Base-by-base conservation (phyloP, 768 basidiomycete species). In the Tricholoma sp. region DNA sequence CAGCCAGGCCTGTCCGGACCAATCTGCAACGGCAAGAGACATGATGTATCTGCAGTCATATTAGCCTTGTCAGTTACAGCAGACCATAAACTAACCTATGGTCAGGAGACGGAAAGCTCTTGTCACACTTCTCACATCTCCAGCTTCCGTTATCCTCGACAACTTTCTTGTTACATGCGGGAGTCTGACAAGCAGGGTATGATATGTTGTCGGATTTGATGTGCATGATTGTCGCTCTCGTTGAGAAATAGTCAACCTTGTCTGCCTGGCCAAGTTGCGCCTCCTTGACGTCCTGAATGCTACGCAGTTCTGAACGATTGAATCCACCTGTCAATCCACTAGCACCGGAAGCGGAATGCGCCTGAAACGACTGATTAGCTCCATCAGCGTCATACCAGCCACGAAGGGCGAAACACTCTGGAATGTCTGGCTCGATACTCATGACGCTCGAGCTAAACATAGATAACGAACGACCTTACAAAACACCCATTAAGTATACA, bases 61-160 rank as follows among this genome's bases (percentile, higher is more conserved):
- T 55, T 12, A 55, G 43, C 55, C 19, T 7, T 1, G 8, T 34
- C 9, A 18, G n/a, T 8, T 2, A 43, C 35, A 8, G 45, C 34
- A 22, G 49, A 53, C 45, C 50, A 24, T 11, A 41, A 27, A 76
- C 83, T 59, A 62, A 95, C 95, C 95, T 80, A 67, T 94, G 80
- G 61, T 91, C 83, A 3, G 96, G 94, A 31, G 79, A 75, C 1
- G 79, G 76, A 64, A 81, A 89, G 22, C 71, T 80, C 68, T 79
- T 83, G 52, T 89, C 83, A 68, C 96, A 98, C 71, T 94, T 98
- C 68, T 98, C 97, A 69, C 97, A 98, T 46, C 83, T 75, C 93
- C 93, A 98, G n/a, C 76, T 79, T 43, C 76, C 79, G n/a, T 77
- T 79, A 18, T 77, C 71, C 55, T 90, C 80, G 1, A 82, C 71